phyloP scores from a whole-genome alignment of 495 filamentous ascomycete genomes.

The Penicillium ochrochloron region DNA sequence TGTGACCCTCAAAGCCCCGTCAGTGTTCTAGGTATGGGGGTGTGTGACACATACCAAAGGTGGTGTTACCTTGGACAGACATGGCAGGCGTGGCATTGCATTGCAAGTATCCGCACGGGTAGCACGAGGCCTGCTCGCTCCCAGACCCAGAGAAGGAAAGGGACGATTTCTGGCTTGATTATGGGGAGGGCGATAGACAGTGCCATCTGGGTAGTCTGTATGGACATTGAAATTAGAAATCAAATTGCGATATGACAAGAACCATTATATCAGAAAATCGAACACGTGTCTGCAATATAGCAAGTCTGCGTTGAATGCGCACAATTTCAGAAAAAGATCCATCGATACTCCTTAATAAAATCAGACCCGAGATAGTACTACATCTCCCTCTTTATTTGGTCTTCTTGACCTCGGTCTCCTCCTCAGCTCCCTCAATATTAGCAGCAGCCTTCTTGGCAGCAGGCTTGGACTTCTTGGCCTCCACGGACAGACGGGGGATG shows the following conservation, averaged over 20 bases:
- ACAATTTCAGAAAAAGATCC: conserved; percentile 2
- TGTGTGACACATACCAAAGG: not conserved
- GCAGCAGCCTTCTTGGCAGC: conserved; percentile 28
- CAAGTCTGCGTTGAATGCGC: not conserved
- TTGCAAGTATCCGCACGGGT: not conserved
- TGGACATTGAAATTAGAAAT: not conserved
- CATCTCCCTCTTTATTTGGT: conserved; percentile 20
- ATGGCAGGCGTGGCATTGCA: not conserved
- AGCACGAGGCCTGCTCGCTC: not conserved
- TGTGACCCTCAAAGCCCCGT: not conserved
- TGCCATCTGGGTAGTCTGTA: not conserved
- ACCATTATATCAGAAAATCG: not conserved
- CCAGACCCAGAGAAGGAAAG: not conserved
- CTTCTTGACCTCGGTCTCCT: conserved; percentile 29
- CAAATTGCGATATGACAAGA: not conserved
- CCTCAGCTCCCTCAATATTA: conserved; percentile 17
- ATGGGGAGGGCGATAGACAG: not conserved
- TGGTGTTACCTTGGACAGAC: not conserved
- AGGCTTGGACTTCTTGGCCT: conserved; percentile 41
- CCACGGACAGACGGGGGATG: conserved; percentile 64
- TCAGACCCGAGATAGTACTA: not conserved
- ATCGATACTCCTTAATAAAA: not conserved
- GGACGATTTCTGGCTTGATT: not conserved
- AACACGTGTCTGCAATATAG: not conserved
- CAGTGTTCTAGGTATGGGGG: not conserved